Evolutionary conservation across 192 early-diverging fungal species (phyloP), one percentile per base, ranked within the genome.

Genomic region (Haplosporangium gracile): DNA sequence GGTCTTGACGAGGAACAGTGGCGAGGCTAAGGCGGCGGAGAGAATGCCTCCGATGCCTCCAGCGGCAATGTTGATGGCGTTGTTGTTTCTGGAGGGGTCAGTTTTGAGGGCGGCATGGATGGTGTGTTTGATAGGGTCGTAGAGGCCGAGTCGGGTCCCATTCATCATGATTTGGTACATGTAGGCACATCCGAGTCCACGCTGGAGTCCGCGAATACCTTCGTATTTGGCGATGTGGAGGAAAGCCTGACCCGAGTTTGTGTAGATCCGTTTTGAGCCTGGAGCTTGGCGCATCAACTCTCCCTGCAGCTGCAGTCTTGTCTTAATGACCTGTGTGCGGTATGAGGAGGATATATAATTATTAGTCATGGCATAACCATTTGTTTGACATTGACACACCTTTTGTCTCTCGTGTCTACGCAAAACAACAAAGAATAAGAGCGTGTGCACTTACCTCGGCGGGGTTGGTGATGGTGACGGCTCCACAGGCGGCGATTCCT

Each of bases 391-490:
- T 65, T 26, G 6, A 22, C 49, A 18, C 39, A 11, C 36, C 22
- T 11, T 22, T 36, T 32, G 34, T 69, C 18, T 4, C 32, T 38
- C n/a, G 22, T 22, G 34, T 26, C 18, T 24, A 32, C 3, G 38
- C n/a, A 38, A 60, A 60, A 26, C 18, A 40, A 71, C 20, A 38
- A 51, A 51, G 20, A 70, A 68, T 26, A 45, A 45, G 45, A 73
- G 18, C 34, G n/a, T 16, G 36, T 51, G 53, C 55, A 43, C 18
- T 74, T 89, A 96, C 96, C 93, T 99, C 97, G 88, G 95, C 94
- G 2, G 97, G 97, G 89, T 99, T 99, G n/a, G 97, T 97, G 74
- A 99, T 95, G 10, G 98, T 99, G 36, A 98, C 98, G 20, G 98
- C 96, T 18, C 94, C 93, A 88, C 96, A 97, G 34, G 96, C 96